A percentile compares a stretch with the other conserved stretches of the same genome.
Evolutionary conservation across 2,329 filamentous ascomycete species (phyloP).

Genomic region (Fusarium phyllophilum): DNA sequence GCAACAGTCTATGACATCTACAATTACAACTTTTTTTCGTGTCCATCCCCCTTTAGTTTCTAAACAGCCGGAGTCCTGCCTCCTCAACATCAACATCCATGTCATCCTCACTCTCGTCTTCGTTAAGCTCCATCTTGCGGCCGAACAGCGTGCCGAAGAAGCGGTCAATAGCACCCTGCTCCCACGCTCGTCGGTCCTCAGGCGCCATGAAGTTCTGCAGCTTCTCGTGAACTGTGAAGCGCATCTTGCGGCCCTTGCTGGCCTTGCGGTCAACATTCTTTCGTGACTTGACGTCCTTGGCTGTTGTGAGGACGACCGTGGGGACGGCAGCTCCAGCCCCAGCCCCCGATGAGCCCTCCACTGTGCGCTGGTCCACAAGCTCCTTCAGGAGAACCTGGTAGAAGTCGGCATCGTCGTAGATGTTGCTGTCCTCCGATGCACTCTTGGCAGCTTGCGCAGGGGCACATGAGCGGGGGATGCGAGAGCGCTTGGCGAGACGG

Average conservation of each 20-base stretch:
- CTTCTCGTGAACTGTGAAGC: slow-evolving; percentile 96
- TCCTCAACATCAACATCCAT: slow-evolving; percentile 65
- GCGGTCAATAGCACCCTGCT: slow-evolving; percentile 78
- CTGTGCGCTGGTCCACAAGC: slow-evolving; percentile 87
- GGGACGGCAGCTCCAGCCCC: slow-evolving; percentile 58
- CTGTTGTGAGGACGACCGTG: slow-evolving; percentile 72
- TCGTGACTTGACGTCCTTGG: slow-evolving; percentile 81
- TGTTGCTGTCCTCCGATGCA: slow-evolving; percentile 65
- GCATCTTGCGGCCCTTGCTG: slow-evolving; percentile 92
- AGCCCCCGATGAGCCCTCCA: slow-evolving; percentile 64
- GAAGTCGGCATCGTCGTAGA: slow-evolving; percentile 95
- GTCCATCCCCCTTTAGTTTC: slow-evolving; percentile 44
- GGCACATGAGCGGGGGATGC: slow-evolving; percentile 79
- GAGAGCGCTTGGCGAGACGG: slow-evolving; percentile 74
- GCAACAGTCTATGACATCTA: slow-evolving; percentile 17
- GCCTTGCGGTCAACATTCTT: slow-evolving; percentile 92
- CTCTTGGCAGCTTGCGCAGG: slow-evolving; percentile 72
- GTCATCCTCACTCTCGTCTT: slow-evolving; percentile 64
- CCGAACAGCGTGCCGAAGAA: slow-evolving; percentile 82
- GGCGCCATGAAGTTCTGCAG: slow-evolving; percentile 98
- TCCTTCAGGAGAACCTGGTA: slow-evolving; percentile 94
- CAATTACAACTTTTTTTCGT: slow-evolving; percentile 27
- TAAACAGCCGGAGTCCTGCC: slow-evolving; percentile 64
- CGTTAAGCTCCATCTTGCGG: slow-evolving; percentile 72
- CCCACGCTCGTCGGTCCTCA: slow-evolving; percentile 84